Conservation (phyloP, 129 eudicot genomes). For the Silybum marianum region DNA sequence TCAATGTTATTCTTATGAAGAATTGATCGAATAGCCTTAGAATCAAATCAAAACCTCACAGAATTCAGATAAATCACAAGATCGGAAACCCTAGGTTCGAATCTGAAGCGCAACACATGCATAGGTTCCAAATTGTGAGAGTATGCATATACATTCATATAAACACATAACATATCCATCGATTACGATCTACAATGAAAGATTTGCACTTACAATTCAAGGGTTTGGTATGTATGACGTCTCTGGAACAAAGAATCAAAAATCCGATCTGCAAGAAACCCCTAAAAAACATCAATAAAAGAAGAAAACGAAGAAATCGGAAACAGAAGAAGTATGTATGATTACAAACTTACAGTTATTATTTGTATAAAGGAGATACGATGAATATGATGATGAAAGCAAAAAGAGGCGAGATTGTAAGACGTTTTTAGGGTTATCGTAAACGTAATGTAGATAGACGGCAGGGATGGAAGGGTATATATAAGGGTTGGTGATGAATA, state of each 20-base stretch:
- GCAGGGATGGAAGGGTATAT: slow-evolving; percentile 4
- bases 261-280: slow-evolving; percentile 26
- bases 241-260: slow-evolving; percentile 15
- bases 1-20: not conserved
- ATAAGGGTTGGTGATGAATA: not conserved
- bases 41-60: not conserved
- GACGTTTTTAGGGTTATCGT: slow-evolving; percentile 20
- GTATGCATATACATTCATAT: slow-evolving; percentile 11
- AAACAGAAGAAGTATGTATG: not conserved
- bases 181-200: not conserved
- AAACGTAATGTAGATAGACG: slow-evolving; percentile 7
- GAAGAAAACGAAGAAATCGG: not conserved
- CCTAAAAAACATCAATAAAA: slow-evolving; percentile 14
- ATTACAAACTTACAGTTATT: slow-evolving; percentile 7
- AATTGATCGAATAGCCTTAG: not conserved
- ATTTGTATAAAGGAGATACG: not conserved
- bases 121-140: not conserved
- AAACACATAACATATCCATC: slow-evolving; percentile 6
- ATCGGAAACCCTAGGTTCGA: slow-evolving; percentile 3
- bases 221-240: slow-evolving; percentile 6
- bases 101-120: not conserved
- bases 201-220: slow-evolving; percentile 23
- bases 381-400: not conserved
- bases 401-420: not conserved
- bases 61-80: not conserved